Base-by-base conservation (phyloP, 768 basidiomycete species). In the Boletales sp. region DNA sequence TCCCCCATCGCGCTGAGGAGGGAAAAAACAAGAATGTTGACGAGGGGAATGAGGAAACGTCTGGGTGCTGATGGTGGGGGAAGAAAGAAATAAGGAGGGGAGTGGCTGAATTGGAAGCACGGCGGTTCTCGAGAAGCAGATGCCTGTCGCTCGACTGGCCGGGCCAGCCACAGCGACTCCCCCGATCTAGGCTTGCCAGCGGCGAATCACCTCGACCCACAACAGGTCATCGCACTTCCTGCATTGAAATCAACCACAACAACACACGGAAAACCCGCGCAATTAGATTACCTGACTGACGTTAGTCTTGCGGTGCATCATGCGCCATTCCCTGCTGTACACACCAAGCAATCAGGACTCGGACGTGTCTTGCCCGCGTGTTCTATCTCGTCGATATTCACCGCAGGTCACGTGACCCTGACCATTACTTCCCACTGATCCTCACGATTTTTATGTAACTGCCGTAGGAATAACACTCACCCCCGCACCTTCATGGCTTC, bases 1-100 rank as follows among this genome's bases (percentile, higher is more conserved):
- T 81, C 74, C 44, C 62, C 57, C 76, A 76, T 76, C 44, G 51
- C 50, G 47, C 7, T 44, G 54, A 54, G 51, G 61, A 57, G 61
- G 57, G 59, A 54, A 51, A 41, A 52, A 25, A 54, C 11, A 47
- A 48, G 45, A 48, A 45, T 5, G 50, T 21, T 17, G 53, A 48
- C 34, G 18, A 52, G 42, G 25, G 31, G 45, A 25, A 8, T 21
- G 49, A 41, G 52, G 41, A 35, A n/a, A 12, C n/a, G 47, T 19
- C 36, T 39, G 48, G 51, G 30, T 48, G 54, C 15, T 51, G 57
- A 53, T 49, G 54, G 25, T 51, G 56, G 54, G 53, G 46, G 46
- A 54, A 53, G 50, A 62, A 56, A 54, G 58, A 60, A 69, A 67
- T 57, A 61, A 58, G 37, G 62, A 59, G 53, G 58, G 53, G 49